Base-by-base conservation (phyloP, 83 land plant genomes). In the Thuja plicata region DNA sequence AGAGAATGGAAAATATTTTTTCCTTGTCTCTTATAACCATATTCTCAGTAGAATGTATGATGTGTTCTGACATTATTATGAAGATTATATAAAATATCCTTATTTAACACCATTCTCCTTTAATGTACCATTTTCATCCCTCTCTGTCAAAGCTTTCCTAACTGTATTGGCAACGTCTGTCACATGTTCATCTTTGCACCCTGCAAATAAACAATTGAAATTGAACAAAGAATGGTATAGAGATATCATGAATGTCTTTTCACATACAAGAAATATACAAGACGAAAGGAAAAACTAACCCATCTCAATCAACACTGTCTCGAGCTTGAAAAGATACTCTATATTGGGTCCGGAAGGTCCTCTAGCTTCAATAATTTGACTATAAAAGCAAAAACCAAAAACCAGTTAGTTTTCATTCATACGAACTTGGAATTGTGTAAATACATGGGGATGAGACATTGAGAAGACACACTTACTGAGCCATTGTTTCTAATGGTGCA, bases 281-380 rank as follows among this genome's bases (percentile, higher is more conserved):
- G 55, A 19, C 24, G 16, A 55, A 54, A 30, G 57, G 34, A 24
- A 84, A 38, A 16, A 78, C 88, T 87, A 85, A 94, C 98, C 97
- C 16, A 95, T 88, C 79, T 91, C 91, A 55, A 74, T 77, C 30
- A 97, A 94, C 24, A 97, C 93, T 50, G 90, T 89, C 87, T 96
- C 99, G 3, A 97, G 92, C 60, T 96, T 93, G 91, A 97, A 97
- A 74, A 97, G 94, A 89, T 97, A 97, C 87, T 97, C 99, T 87
- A 90, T 92, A 89, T 97, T 97, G 19, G 99, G 98, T 34, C 99
- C 99, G 37, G 99, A 95, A 16, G 99, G 99, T 35, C 99, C 99
- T 83, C 90, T 91, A n/a, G 99, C 99, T 19, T 88, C 85, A 37
- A 93, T 88, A 84, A 97, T 95, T 94, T 97, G 99, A 38, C 99